These are phyloP conservation scores for Cyamopsis tetragonoloba DNA, from an alignment of 306 rosid species.

Conservation along the genomic window DNA sequence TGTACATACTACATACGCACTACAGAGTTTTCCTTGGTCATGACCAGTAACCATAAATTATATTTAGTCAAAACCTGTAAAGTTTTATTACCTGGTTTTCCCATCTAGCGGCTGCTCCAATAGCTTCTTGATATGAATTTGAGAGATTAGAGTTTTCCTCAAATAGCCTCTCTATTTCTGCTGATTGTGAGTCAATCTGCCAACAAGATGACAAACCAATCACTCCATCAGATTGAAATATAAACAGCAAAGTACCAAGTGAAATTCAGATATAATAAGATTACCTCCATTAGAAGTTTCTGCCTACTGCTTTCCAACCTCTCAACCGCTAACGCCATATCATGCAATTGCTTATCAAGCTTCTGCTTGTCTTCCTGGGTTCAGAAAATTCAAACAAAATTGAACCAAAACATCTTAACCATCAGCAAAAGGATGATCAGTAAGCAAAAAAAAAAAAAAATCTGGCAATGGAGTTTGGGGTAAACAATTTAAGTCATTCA, in stretches of 20 bases:
- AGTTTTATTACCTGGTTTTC: constrained; percentile 71
- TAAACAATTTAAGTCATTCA: not conserved
- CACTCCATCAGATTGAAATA: constrained; percentile 23
- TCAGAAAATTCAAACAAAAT: not conserved
- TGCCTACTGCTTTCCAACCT: constrained; percentile 92
- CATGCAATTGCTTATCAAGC: constrained; percentile 87
- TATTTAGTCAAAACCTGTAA: not conserved
- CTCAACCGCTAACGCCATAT: constrained; percentile 89
- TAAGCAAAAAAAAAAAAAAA: constrained; percentile 11
- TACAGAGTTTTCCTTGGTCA: too few relatives aligned
- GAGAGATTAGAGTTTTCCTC: constrained; percentile 82
- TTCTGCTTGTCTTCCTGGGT: constrained; percentile 79
- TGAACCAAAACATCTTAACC: not conserved
- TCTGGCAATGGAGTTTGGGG: not conserved
- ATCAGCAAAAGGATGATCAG: constrained; percentile 16
- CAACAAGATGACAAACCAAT: constrained; percentile 30
- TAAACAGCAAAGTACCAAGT: constrained; percentile 11
- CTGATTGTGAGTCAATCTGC: constrained; percentile 90
- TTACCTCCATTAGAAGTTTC: constrained; percentile 84
- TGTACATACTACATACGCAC: not conserved
- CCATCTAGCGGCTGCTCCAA: constrained; percentile 55
- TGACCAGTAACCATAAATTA: constrained; percentile 18
- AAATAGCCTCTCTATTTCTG: constrained; percentile 84
- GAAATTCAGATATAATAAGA: constrained; percentile 1
- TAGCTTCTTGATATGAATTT: constrained; percentile 64